Conservation (phyloP, 1,139 yeast genomes). For the Pichia sp. region DNA sequence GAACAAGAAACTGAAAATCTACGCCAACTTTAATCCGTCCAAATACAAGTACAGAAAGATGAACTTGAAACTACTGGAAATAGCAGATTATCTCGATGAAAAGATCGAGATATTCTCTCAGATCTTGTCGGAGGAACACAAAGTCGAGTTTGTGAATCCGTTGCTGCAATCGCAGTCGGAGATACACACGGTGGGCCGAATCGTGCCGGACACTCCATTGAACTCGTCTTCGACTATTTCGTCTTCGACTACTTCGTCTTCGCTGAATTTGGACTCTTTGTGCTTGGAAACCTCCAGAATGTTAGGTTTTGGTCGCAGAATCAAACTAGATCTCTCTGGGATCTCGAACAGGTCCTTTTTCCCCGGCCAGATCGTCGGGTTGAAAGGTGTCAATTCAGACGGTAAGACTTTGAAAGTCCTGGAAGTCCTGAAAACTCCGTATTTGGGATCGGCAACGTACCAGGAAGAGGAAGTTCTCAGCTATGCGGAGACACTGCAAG, state of each 20-base stretch:
- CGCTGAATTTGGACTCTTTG: conserved; percentile 57
- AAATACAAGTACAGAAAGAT: conserved; percentile 79
- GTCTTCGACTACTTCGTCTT: conserved; percentile 4
- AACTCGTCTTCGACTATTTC: conserved; percentile 34
- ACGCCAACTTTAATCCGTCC: conserved; percentile 61
- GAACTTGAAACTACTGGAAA: conserved; percentile 77
- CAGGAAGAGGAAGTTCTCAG: conserved; percentile 39
- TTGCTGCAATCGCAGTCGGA: conserved; percentile 69
- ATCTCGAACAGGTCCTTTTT: conserved; percentile 56
- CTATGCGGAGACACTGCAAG: conserved; percentile 27
- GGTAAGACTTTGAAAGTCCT: conserved; percentile 68
- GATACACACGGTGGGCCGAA: conserved; percentile 73
- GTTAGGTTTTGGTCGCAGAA: conserved; percentile 75
- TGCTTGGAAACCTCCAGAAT: conserved; percentile 77
- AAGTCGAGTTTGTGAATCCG: conserved; percentile 47
- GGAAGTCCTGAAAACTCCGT: conserved; percentile 57
- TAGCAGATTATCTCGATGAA: conserved; percentile 85
- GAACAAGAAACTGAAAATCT: conserved; percentile 34
- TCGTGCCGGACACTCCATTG: conserved; percentile 73
- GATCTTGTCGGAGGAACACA: conserved; percentile 39
- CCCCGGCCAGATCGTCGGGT: conserved; percentile 83
- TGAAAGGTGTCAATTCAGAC: conserved; percentile 80
- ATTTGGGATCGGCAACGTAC: conserved; percentile 61
- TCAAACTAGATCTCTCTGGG: conserved; percentile 45
- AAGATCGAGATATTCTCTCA: conserved; percentile 66